These are phyloP conservation scores for Cinnamomum micranthum DNA, from an alignment of 164 flowering plant species.

Conservation along the genomic window DNA sequence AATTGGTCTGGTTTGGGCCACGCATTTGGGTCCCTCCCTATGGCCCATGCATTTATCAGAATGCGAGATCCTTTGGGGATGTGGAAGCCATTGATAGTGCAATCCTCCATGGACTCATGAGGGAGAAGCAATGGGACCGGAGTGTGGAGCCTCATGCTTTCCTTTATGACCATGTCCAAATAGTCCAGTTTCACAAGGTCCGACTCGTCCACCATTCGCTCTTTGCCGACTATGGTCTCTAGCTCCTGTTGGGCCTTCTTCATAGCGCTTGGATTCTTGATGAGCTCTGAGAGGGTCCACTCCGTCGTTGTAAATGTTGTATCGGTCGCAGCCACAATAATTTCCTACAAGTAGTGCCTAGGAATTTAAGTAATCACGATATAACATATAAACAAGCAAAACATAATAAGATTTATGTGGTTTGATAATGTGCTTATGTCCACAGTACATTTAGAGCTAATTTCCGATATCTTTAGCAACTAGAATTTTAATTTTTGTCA, in stretches of 20 bases:
- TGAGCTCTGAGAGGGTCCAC: slow-evolving; percentile 15
- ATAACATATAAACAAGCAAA: too few species aligned
- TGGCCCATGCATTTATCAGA: slow-evolving; percentile 24
- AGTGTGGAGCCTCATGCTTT: slow-evolving; percentile 18
- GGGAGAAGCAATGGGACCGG: slow-evolving; percentile 13
- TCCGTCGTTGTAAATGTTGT: background rate
- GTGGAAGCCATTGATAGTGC: slow-evolving; percentile 11
- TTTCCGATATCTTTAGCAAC: too few species aligned
- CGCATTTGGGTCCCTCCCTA: slow-evolving; percentile 19
- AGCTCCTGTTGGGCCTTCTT: slow-evolving; percentile 10
- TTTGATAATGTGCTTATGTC: too few species aligned
- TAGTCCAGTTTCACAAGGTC: slow-evolving; percentile 10
- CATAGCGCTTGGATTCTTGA: slow-evolving; percentile 4
- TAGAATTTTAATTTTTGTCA: too few species aligned
- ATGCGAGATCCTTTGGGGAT: slow-evolving; percentile 21
- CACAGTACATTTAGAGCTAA: too few species aligned
- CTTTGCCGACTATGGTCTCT: slow-evolving; percentile 1
- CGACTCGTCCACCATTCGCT: slow-evolving; percentile 16
- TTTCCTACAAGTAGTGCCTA: slow-evolving; percentile 10
- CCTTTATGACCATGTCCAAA: slow-evolving; percentile 17
- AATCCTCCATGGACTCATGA: slow-evolving; percentile 13
- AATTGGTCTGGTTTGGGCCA: slow-evolving; percentile 20
- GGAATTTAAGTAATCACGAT: background rate
- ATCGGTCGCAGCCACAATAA: slow-evolving; percentile 8
- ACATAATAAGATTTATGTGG: too few species aligned